A percentile compares a stretch with the other conserved stretches of the same genome.
Conservation (phyloP, 2,329 filamentous ascomycete genomes). For the Curvularia verruculosa region DNA sequence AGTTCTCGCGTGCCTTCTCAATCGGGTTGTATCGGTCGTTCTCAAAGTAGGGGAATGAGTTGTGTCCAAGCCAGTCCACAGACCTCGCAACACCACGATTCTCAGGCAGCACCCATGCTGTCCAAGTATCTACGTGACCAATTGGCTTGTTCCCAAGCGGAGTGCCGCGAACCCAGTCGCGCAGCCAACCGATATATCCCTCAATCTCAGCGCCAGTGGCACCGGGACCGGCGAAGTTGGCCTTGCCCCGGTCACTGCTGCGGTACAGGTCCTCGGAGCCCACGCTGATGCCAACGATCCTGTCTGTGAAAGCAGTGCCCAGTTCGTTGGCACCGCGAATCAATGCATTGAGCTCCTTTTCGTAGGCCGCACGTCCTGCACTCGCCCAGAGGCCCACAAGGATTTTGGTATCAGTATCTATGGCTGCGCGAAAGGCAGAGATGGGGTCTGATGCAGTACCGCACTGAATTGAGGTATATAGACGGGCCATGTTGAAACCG, state of each 20-base stretch:
- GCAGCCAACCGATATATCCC: conserved; percentile 72
- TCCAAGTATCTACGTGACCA: conserved; percentile 60
- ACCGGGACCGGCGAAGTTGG: conserved; percentile 66
- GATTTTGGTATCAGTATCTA: conserved; percentile 75
- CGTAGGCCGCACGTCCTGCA: conserved; percentile 65
- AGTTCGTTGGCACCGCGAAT: conserved; percentile 70
- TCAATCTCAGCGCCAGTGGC: conserved; percentile 66
- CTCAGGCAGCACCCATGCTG: conserved; percentile 66
- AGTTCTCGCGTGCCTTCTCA: background rate
- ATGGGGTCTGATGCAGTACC: conserved; percentile 61
- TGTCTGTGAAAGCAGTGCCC: conserved; percentile 66
- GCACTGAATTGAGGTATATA: conserved; percentile 75
- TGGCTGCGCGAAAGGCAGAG: conserved; percentile 68
- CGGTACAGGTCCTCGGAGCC: conserved; percentile 75
- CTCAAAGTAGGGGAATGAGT: conserved; percentile 88
- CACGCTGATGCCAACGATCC: conserved; percentile 81
- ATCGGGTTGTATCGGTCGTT: conserved; percentile 36
- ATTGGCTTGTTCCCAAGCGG: conserved; percentile 63
- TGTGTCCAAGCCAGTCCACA: conserved; percentile 79
- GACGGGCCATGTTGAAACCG: conserved; percentile 70
- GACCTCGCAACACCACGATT: conserved; percentile 72
- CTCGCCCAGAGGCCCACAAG: conserved; percentile 86
- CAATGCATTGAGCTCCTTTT: conserved; percentile 76
- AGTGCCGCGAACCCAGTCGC: conserved; percentile 67
- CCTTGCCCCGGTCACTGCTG: conserved; percentile 67